Evolutionary conservation across 2,329 filamentous ascomycete genomes (phyloP).

Genomic region (Pseudogymnoascus sp.): DNA sequence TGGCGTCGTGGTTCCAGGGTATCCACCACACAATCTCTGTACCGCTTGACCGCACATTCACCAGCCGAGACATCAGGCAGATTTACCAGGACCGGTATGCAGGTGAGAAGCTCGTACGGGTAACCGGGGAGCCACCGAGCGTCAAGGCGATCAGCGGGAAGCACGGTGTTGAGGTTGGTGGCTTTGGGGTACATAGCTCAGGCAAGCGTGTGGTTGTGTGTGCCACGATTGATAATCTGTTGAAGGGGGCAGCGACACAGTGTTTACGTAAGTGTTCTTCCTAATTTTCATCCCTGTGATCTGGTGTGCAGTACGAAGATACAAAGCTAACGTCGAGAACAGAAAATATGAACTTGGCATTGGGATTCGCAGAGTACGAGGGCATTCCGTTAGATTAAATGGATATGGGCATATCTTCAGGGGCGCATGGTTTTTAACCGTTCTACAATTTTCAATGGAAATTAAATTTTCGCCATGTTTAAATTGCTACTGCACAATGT

Average conservation of each 20-base stretch:
- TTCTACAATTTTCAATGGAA: constrained; percentile 1
- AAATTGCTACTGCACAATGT: neutral
- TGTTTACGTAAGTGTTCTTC: constrained; percentile 64
- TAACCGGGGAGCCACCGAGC: constrained; percentile 75
- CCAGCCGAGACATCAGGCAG: constrained; percentile 82
- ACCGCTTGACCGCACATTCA: constrained; percentile 78
- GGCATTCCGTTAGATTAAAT: constrained; percentile 55
- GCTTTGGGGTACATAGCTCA: constrained; percentile 82
- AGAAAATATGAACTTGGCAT: constrained; percentile 92
- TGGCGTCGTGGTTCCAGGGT: constrained; percentile 94
- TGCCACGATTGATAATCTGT: constrained; percentile 84
- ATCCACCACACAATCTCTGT: constrained; percentile 90
- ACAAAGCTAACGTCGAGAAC: constrained; percentile 15
- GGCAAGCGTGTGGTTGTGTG: constrained; percentile 93
- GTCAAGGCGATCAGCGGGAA: constrained; percentile 79
- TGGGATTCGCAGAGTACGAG: constrained; percentile 81
- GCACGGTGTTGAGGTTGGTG: constrained; percentile 89
- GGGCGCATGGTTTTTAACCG: neutral
- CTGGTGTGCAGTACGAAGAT: neutral
- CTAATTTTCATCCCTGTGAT: constrained; percentile 13
- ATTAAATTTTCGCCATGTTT: neutral
- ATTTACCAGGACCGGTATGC: constrained; percentile 95
- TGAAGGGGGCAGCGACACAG: constrained; percentile 89
- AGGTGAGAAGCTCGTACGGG: constrained; percentile 89
- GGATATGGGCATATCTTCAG: neutral